Base-by-base conservation (phyloP, 73 alveolate genomes). In the Tetrahymena elliotti region DNA sequence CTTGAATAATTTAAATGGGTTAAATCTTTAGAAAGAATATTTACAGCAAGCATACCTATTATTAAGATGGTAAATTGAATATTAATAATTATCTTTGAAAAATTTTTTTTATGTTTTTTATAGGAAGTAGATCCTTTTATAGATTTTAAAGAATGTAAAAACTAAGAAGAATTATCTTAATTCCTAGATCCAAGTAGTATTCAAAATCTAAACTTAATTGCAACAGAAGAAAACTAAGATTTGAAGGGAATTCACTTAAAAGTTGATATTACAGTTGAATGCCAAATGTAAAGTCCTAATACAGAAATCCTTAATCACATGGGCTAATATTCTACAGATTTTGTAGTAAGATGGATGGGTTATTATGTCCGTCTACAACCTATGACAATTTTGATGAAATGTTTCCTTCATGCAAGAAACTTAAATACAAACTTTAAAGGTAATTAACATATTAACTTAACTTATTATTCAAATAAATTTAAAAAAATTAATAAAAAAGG, bases 1-100 rank as follows among this genome's bases (percentile, higher is more conserved):
- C 93, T 94, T n/a, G 52, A 84, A n/a, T 38, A 52, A 94, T 83
- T 84, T 94, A 94, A 83, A 33, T 94, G 96, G 96, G 95, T 94
- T 38, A 94, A 53, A 33, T 35, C 39, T 33, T 41, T 94, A 12
- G 38, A 84, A 68, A 68, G 88, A 68, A 68, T 68, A 0, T 68
- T 68, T 31, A 68, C 88, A 24, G 88, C 88, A 16, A 68, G 38
- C 36, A 68, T 68, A 22, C 88, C 88, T n/a, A 68, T 68, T 68
- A 68, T 68, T 27, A 68, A 68, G 34, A 68, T 68, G 88, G 88
- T 68, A 68, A 68, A 13, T 47, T 47, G 31, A 3, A 18, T 47
- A 18, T 7, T 47, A 1, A 3, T 1, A 8, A 18, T 8, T 12
- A 1, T 6, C 82, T 10, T 8, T 0, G 3, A 2, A 18, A 68